These are phyloP conservation scores for Hexamita inflata DNA, from an alignment of 208 protist species.

Conservation along the genomic window DNA sequence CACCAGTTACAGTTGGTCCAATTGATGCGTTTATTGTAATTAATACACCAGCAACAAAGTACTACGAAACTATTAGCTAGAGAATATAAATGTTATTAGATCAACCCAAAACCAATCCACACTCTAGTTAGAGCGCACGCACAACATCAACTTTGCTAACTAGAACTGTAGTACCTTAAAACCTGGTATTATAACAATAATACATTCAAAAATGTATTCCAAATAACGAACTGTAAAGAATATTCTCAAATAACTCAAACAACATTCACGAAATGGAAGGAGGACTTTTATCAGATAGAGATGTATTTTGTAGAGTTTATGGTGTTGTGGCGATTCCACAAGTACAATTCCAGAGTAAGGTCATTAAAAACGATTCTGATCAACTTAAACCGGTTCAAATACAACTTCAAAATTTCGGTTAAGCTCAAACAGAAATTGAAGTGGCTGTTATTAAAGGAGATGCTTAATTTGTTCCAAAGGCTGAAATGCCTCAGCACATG, in stretches of 20 bases:
- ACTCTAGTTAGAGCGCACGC: too few relatives aligned
- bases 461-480: not conserved
- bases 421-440: not conserved
- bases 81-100: not conserved
- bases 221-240: too few relatives aligned
- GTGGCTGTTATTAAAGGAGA: not conserved
- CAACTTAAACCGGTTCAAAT: not conserved
- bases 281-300: not conserved
- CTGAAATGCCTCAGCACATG: not conserved
- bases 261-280: too few relatives aligned
- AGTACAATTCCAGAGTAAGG: not conserved
- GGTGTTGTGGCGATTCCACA: not conserved
- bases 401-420: not conserved
- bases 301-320: not conserved
- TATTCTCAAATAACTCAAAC: too few relatives aligned
- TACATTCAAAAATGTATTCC: too few relatives aligned
- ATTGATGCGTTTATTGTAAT: conserved; percentile 27
- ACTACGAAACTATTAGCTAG: not conserved
- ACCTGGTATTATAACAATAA: too few relatives aligned
- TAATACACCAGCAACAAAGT: conserved; percentile 8
- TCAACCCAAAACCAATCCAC: too few relatives aligned
- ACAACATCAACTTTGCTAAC: too few relatives aligned
- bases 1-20: not conserved
- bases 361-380: not conserved
- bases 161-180: too few relatives aligned